Percentiles rank a stretch among this genome's conserved stretches.
Evolutionary conservation across 1,284 basidiomycete genomes (phyloP).

Genomic region (Gyrodon tennesseensis): DNA sequence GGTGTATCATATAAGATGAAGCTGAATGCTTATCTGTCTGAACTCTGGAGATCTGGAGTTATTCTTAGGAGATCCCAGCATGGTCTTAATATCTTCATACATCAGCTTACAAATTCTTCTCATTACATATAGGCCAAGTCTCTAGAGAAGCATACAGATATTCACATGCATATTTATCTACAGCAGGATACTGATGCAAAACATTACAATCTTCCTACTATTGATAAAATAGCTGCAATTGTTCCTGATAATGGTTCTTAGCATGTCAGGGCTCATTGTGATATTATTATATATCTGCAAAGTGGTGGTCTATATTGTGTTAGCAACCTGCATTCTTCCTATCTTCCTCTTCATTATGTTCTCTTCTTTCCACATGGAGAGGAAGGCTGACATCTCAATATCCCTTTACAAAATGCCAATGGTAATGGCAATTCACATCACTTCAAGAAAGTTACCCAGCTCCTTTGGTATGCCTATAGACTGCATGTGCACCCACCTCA

Average conservation of each 20-base stretch:
- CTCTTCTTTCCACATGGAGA: conserved; percentile 48
- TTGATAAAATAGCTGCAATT: conserved; percentile 38
- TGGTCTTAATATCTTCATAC: no score
- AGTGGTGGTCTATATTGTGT: conserved; percentile 40
- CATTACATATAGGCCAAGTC: conserved; percentile 20
- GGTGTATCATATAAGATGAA: no score
- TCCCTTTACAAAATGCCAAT: conserved; percentile 24
- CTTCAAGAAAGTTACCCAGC: conserved; percentile 29
- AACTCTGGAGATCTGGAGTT: no score
- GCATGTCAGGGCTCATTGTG: neutral
- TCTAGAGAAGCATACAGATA: conserved; percentile 16
- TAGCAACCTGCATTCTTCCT: conserved; percentile 44
- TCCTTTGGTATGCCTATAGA: conserved; percentile 27
- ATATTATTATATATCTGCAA: conserved; percentile 25
- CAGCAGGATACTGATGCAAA: conserved; percentile 23
- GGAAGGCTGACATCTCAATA: conserved; percentile 46
- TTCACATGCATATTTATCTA: conserved; percentile 20
- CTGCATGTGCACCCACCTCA: neutral
- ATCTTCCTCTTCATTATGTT: conserved; percentile 47
- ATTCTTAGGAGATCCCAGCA: no score
- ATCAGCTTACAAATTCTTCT: no score
- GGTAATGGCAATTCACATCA: neutral
- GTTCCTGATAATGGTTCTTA: conserved; percentile 34
- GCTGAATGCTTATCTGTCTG: no score
- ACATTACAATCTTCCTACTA: conserved; percentile 39